Percentiles rank a stretch among this genome's conserved stretches.
phyloP scores from a whole-genome alignment of 2,329 filamentous ascomycete genomes.

The Pseudogymnoascus sp. region DNA sequence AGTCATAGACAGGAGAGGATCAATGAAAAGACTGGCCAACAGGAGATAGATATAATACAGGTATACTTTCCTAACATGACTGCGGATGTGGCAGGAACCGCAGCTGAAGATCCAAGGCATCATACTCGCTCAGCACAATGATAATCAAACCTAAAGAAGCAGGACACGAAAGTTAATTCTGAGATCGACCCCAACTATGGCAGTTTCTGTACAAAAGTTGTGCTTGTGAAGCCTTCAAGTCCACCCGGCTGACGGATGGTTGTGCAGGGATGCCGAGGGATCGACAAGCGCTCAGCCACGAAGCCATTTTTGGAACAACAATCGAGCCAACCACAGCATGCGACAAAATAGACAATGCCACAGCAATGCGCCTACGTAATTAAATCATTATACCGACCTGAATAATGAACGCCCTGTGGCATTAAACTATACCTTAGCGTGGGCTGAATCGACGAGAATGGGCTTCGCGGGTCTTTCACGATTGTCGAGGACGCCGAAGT shows the following conservation, averaged over 20 bases:
- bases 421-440: not conserved
- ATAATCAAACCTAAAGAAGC: not conserved
- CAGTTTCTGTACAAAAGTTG: not conserved
- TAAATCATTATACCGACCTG: not conserved
- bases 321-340: not conserved
- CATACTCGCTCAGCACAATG: not conserved
- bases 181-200: not conserved
- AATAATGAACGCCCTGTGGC: not conserved
- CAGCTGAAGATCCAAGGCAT: constrained; percentile 3
- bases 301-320: constrained; percentile 1
- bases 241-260: not conserved
- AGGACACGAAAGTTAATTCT: not conserved
- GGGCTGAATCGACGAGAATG: not conserved
- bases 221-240: not conserved
- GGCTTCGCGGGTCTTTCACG: not conserved
- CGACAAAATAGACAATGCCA: not conserved
- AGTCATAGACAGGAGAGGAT: not conserved
- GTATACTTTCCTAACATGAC: not conserved
- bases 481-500: not conserved
- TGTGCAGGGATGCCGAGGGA: not conserved
- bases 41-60: not conserved
- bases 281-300: not conserved
- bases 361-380: not conserved
- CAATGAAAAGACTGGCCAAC: not conserved
- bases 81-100: not conserved